A percentile compares a stretch with the other conserved stretches of the same genome.
Conservation (phyloP, 2,329 filamentous ascomycete genomes). For the Talaromyces marneffei region DNA sequence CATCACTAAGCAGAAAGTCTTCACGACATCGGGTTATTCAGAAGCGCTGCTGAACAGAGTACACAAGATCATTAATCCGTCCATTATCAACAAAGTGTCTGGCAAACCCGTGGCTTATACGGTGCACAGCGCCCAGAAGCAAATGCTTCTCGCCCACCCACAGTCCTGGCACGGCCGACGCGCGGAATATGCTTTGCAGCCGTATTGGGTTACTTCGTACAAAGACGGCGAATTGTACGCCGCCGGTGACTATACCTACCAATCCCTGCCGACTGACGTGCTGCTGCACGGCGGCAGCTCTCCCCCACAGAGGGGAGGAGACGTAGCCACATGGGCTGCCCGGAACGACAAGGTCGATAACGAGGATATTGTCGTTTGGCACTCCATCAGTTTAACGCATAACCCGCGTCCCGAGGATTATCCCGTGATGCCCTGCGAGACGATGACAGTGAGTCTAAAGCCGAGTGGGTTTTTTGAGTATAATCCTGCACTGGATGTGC, state of each 20-base stretch:
- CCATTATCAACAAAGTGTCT: too few species aligned
- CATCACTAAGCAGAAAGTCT: too few species aligned
- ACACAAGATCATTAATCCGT: too few species aligned
- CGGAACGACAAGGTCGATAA: constrained; percentile 21
- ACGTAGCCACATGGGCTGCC: constrained; percentile 40
- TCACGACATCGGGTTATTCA: too few species aligned
- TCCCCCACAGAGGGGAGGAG: constrained; percentile 37
- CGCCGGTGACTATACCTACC: too few species aligned
- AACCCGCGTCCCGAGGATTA: constrained; percentile 22
- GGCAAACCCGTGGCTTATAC: too few species aligned
- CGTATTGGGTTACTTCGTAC: too few species aligned
- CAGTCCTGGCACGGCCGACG: constrained; percentile 33
- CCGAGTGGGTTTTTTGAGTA: constrained; percentile 1
- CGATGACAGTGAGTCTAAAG: background rate
- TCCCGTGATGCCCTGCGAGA: constrained; percentile 4
- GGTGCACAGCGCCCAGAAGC: constrained; percentile 48
- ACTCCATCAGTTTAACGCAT: constrained; percentile 25
- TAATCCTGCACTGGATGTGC: constrained; percentile 40
- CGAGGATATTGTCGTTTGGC: constrained; percentile 31
- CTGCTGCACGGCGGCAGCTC: constrained; percentile 51
- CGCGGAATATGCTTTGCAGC: constrained; percentile 43
- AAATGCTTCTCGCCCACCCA: constrained; percentile 51
- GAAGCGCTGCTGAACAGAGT: too few species aligned
- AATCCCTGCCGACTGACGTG: too few species aligned
- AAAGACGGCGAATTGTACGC: too few species aligned